Evolutionary conservation across 1,284 basidiomycete species (phyloP), one percentile per base, ranked within the genome.

Genomic region (Trichosporon sp.): DNA sequence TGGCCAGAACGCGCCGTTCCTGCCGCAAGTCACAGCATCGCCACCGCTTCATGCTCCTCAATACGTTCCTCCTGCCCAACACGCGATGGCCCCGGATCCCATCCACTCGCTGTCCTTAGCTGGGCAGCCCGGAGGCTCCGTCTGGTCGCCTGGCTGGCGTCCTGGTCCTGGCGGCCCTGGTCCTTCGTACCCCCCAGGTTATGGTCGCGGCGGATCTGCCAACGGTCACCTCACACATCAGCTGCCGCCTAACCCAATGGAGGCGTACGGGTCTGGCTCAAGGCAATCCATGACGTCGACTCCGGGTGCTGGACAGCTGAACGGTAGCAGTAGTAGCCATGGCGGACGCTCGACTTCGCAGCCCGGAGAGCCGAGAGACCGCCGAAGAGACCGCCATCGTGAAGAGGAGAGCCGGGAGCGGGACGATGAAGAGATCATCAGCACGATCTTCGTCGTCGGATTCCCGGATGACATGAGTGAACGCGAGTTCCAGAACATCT

Each of bases 381-480:
- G 72, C 15, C 68, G 72, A 21, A 65, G 72, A 64, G 70, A 71
- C 21, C 69, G 70, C 31, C 70, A 71, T 44, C 68, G 72, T 11
- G 75, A 75, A 32, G 77, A 78, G 1, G 76, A 75, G 27, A 75
- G 74, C 11, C 31, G 76, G n/a, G 77, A 76, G 21, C 67, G 68
- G 7, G 73, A 76, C 15, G 80, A 80, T 3, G 88, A 90, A 70
- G 95, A 98, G 80, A 95, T 98, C 76, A 98, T 98, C 70, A 95
- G 92, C 23, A 99, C 96, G 2, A 96, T 99, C 73, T 99, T 99
- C 76, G 95, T 99, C 1, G 96, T 98, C 32, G 96, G 96, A 0
- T 99, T 99, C 82, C 96, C 96, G 2, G 97, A 99, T 73, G 96
- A 99, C 80, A 98, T 99, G 92, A 90, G 92, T 87, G 93, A 98